Evolutionary conservation across 2,329 filamentous ascomycete species (phyloP), one percentile per base, ranked within the genome.

Genomic region (Penicillium glabrum): DNA sequence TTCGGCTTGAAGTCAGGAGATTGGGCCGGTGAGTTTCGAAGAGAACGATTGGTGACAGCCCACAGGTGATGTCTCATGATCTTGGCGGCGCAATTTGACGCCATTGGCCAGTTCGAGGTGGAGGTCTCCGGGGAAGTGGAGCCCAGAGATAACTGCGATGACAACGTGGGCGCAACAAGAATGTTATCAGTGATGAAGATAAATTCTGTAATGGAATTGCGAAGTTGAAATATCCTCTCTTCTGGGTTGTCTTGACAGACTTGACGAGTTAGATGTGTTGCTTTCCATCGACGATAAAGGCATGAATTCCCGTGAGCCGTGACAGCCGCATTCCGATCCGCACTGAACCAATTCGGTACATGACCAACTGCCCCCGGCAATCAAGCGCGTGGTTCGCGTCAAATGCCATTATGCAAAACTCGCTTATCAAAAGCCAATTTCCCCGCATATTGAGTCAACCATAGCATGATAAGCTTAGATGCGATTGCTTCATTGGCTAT

Each of bases 51-150:
- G 24, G 27, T n/a, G n/a, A 23, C 27, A n/a, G 11, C 37, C 37
- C 1, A 14, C 27, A 39, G 35, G n/a, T 39, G 35, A 19, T 19
- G 16, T 39, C 35, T 19, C 35, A 39, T 39, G 35, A 48, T 51
- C 39, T 51, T 51, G 41, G 45, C 44, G 10, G 58, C 58, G 58
- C 56, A 59, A 61, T 54, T 56, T 56, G 56, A 62, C 54, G 58
- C 60, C 43, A 62, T 62, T 62, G 60, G 60, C 45, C 27, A 14
- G 26, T 44, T 41, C 27, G 2, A 7, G 21, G 16, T 27, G n/a
- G 41, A 37, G 6, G n/a, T 49, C 11, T 23, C 24, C 10, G 19
- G 41, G 16, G 29, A 46, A 54, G 46, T 57, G 58, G 55, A 49
- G 31, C 31, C 31, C 2, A 33, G 5, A 33, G 31, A 33, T 33